Conservation (phyloP, 371 early-diverging fungal species). For the Mucor velutinosus region DNA sequence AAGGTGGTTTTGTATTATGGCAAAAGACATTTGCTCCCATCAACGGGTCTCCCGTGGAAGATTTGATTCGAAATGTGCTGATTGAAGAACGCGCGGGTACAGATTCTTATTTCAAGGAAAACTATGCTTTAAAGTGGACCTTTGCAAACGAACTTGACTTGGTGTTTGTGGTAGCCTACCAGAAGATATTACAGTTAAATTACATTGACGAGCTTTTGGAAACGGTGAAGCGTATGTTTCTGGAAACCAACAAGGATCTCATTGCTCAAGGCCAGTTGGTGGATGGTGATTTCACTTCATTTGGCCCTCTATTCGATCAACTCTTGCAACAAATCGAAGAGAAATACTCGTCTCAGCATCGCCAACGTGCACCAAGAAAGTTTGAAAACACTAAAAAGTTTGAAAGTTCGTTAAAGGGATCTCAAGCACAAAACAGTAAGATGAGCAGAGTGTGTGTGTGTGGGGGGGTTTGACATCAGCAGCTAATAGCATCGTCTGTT, state of each 20-base stretch:
- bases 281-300: conserved; percentile 29
- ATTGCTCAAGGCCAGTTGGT: conserved; percentile 18
- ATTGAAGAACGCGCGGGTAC: conserved; percentile 76
- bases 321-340: conserved; percentile 46
- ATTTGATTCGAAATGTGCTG: conserved; percentile 75
- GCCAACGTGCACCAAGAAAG: conserved; percentile 66
- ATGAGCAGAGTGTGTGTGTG: neutral
- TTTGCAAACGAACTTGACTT: conserved; percentile 86
- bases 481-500: too few species aligned
- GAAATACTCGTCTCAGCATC: conserved; percentile 44
- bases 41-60: conserved; percentile 67
- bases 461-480: neutral
- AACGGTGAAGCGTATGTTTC: conserved; percentile 58
- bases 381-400: conserved; percentile 88
- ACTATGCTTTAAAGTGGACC: conserved; percentile 81
- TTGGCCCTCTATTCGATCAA: conserved; percentile 48
- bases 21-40: conserved; percentile 65
- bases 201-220: conserved; percentile 87
- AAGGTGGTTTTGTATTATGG: conserved; percentile 86
- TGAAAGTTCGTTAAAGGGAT: conserved; percentile 71
- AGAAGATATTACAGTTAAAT: conserved; percentile 82
- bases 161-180: conserved; percentile 92
- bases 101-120: conserved; percentile 60
- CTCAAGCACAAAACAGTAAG: conserved; percentile 61
- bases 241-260: conserved; percentile 23